Percentiles rank a stretch among this genome's conserved stretches.
These are phyloP conservation scores for Austroboletus rostrupii DNA, from an alignment of 1,284 basidiomycete genomes.

Conservation along the genomic window DNA sequence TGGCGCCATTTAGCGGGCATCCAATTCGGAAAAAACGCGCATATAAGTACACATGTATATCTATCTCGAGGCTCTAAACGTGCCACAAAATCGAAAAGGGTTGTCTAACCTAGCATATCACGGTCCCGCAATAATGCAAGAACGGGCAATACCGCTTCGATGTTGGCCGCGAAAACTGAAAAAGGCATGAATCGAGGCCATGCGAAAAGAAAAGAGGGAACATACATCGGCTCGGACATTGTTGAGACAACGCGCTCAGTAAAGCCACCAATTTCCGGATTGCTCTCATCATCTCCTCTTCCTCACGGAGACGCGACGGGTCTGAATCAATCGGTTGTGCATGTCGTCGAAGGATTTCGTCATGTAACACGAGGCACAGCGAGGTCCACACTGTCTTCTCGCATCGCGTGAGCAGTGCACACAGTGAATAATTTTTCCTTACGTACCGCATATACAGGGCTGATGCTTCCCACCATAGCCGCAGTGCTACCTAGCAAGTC, in stretches of 20 bases:
- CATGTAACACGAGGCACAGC: conserved; percentile 20
- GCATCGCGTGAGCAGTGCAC: background rate
- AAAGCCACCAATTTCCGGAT: conserved; percentile 16
- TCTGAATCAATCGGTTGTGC: background rate
- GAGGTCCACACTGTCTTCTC: conserved; percentile 25
- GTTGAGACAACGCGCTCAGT: conserved; percentile 20
- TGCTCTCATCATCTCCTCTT: conserved; percentile 12
- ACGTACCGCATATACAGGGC: conserved; percentile 19
- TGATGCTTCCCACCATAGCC: conserved; percentile 2
- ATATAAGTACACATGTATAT: background rate
- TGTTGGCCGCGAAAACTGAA: conserved; percentile 22
- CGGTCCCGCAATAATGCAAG: conserved; percentile 19
- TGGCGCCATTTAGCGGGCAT: conserved; percentile 25
- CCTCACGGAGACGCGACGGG: conserved; percentile 3
- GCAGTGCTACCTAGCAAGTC: conserved; percentile 9
- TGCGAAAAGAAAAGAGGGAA: background rate
- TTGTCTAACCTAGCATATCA: background rate
- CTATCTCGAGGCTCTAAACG: too few species aligned
- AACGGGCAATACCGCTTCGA: conserved; percentile 24
- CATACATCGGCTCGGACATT: conserved; percentile 18
- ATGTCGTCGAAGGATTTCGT: conserved; percentile 19
- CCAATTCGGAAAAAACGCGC: background rate
- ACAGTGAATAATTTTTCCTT: background rate
- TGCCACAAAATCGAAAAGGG: background rate
- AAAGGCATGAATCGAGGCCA: background rate